A percentile compares a stretch with the other conserved stretches of the same genome.
Conservation (phyloP, 2,329 filamentous ascomycete species). For the Aaosphaeria arxii region DNA sequence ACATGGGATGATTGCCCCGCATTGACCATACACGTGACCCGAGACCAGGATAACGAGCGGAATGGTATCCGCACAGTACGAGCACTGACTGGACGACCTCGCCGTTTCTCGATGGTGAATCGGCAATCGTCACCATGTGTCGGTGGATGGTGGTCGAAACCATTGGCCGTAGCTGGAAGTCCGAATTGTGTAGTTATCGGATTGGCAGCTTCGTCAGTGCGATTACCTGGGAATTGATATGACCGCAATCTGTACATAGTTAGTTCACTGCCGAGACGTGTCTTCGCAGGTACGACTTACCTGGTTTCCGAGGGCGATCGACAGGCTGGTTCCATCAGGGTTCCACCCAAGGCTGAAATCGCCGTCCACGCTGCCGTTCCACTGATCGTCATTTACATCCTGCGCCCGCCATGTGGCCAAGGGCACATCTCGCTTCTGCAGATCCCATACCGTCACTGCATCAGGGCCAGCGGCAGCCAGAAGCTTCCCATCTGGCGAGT, state of each 20-base stretch:
- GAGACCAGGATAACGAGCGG: no score
- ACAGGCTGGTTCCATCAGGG: constrained; percentile 35
- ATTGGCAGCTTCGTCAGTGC: no score
- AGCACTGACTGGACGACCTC: no score
- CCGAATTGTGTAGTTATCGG: no score
- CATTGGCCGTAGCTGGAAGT: no score
- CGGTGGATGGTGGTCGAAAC: no score
- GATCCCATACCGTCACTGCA: constrained; percentile 45
- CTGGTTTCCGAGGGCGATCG: constrained; percentile 37
- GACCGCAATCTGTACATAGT: constrained; percentile 27
- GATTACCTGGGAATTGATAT: constrained; percentile 28
- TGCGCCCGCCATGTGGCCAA: constrained; percentile 35
- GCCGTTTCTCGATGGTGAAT: no score
- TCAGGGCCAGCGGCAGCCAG: constrained; percentile 45
- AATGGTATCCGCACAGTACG: no score
- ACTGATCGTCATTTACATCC: constrained; percentile 21
- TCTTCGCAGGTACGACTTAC: constrained; percentile 12
- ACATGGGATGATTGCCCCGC: no score
- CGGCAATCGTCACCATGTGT: no score
- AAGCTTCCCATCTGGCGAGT: constrained; percentile 42
- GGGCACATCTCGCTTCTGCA: constrained; percentile 31
- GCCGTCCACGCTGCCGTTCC: constrained; percentile 30
- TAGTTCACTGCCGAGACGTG: constrained; percentile 3
- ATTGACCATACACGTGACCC: no score
- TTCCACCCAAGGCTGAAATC: constrained; percentile 39